Evolutionary conservation across 805 yeast genomes (phyloP).

Genomic region (Ogataea salicorniae): DNA sequence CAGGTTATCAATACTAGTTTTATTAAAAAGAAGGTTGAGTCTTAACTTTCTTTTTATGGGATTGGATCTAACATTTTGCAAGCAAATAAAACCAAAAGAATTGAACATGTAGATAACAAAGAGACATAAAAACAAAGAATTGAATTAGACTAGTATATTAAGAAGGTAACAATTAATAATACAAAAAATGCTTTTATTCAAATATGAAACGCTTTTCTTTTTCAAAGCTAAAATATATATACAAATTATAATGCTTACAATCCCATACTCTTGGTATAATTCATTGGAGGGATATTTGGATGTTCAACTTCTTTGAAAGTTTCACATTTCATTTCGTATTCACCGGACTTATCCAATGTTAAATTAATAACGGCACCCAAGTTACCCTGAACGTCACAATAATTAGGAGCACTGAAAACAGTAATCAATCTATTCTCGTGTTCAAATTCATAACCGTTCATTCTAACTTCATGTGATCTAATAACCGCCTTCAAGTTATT

Average conservation of each 20-base stretch:
- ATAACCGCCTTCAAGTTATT: constrained; percentile 76
- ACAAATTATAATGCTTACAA: constrained; percentile 30
- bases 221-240: constrained; percentile 18
- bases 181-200: neutral
- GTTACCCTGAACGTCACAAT: constrained; percentile 90
- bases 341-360: constrained; percentile 39
- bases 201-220: neutral
- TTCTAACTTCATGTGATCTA: constrained; percentile 93
- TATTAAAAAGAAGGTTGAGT: constrained; percentile 1
- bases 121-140: too few species aligned
- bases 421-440: constrained; percentile 85
- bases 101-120: neutral
- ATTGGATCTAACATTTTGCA: constrained; percentile 12
- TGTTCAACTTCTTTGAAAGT: constrained; percentile 82
- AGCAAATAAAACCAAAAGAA: neutral
- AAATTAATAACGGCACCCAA: constrained; percentile 85
- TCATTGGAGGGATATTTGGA: constrained; percentile 93
- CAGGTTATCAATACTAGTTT: neutral
- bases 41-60: constrained; percentile 4
- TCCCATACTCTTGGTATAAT: constrained; percentile 47
- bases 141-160: too few species aligned
- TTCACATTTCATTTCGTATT: constrained; percentile 45
- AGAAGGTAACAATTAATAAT: too few species aligned
- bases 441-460: constrained; percentile 84
- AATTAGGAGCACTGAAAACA: constrained; percentile 97